Evolutionary conservation across 352 stramenopile species (phyloP).

Genomic region (Pythium volutum): DNA sequence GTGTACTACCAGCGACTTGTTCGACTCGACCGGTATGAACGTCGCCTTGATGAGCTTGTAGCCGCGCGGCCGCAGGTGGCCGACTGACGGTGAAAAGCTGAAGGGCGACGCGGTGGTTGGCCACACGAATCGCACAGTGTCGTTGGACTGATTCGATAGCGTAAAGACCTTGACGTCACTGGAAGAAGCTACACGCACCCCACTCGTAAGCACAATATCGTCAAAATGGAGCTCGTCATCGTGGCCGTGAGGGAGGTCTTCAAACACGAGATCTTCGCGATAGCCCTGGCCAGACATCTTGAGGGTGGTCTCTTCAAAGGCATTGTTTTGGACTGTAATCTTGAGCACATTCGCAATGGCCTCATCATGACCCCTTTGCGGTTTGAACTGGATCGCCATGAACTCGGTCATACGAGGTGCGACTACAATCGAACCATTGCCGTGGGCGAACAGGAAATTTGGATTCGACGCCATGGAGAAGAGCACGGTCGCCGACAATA

Average conservation of each 20-base stretch:
- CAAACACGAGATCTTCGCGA: constrained; percentile 82
- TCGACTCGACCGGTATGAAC: constrained; percentile 42
- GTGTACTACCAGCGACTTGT: constrained; percentile 37
- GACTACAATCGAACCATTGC: constrained; percentile 76
- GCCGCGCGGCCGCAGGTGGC: constrained; percentile 58
- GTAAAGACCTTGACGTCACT: constrained; percentile 72
- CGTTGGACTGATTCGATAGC: constrained; percentile 61
- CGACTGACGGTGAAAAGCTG: constrained; percentile 62
- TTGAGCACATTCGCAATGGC: constrained; percentile 49
- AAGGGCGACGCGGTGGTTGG: constrained; percentile 42
- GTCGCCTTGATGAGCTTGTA: constrained; percentile 73
- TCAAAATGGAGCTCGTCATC: constrained; percentile 88
- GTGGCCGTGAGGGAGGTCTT: constrained; percentile 73
- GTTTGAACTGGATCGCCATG: constrained; percentile 80
- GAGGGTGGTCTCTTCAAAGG: constrained; percentile 84
- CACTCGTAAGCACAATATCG: constrained; percentile 56
- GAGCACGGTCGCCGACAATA: constrained; percentile 88
- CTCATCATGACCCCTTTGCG: constrained; percentile 72
- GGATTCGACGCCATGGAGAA: constrained; percentile 84
- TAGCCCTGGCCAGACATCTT: constrained; percentile 73
- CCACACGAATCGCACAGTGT: constrained; percentile 75
- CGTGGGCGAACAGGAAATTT: constrained; percentile 70
- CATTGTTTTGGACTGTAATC: constrained; percentile 90
- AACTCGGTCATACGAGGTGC: constrained; percentile 57
- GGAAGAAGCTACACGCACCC: no score